Percentiles rank a stretch among this genome's conserved stretches.
Conservation (phyloP, 768 basidiomycete species). For the Cyclocybe aegerita region DNA sequence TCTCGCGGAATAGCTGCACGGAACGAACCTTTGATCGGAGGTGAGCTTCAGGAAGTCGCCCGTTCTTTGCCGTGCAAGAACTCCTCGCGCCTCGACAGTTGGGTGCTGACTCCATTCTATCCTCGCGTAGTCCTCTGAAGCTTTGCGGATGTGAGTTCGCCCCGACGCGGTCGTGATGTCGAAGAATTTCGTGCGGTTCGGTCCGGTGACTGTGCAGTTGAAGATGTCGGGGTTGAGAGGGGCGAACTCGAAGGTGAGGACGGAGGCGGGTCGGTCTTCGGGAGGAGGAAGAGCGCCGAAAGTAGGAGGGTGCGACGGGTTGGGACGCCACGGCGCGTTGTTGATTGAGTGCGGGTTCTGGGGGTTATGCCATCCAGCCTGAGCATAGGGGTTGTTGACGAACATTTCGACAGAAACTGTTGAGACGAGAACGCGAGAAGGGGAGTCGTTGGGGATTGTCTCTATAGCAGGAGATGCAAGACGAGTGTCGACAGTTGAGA, state of each 20-base stretch:
- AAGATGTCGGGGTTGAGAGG: conserved; percentile 39
- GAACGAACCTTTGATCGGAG: conserved; percentile 12
- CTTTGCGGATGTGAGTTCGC: conserved; percentile 11
- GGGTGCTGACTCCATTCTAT: conserved; percentile 18
- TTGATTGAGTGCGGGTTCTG: conserved; percentile 25
- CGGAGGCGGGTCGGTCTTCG: conserved; percentile 7
- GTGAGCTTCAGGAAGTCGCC: conserved; percentile 17
- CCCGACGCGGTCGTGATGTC: conserved; percentile 23
- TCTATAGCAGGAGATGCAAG: too few species aligned
- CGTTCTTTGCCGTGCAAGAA: conserved; percentile 13
- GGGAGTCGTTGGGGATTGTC: too few species aligned
- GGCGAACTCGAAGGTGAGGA: conserved; percentile 21
- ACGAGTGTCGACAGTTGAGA: too few species aligned
- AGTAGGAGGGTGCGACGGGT: conserved; percentile 17
- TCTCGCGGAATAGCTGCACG: neutral
- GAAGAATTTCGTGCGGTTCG: conserved; percentile 39
- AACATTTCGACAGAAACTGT: conserved; percentile 12
- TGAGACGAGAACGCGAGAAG: too few species aligned
- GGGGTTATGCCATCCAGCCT: conserved; percentile 28
- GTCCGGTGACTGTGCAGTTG: conserved; percentile 43
- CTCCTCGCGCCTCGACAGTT: conserved; percentile 12
- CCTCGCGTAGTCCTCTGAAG: conserved; percentile 11
- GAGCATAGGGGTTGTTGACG: conserved; percentile 27
- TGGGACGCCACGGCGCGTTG: conserved; percentile 10
- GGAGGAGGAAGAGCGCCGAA: conserved; percentile 23